These are phyloP conservation scores for Fusarium hainanense DNA, from an alignment of 2,329 filamentous ascomycete genomes.

Conservation along the genomic window DNA sequence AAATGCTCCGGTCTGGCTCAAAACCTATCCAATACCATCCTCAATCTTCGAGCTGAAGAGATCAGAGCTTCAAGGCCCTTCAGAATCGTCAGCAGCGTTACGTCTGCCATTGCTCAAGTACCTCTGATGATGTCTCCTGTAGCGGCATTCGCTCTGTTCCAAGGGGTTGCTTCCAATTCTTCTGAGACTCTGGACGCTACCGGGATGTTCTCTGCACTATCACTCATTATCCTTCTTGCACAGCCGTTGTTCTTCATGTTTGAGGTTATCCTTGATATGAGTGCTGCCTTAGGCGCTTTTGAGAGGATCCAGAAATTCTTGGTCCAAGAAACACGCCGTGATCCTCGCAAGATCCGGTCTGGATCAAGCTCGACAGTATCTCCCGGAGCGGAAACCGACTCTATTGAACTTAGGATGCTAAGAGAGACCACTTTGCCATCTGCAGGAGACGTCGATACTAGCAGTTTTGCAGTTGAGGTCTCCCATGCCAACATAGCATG, in stretches of 20 bases:
- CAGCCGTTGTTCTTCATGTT: slow-evolving; percentile 55
- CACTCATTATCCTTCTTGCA: slow-evolving; percentile 54
- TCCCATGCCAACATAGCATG: slow-evolving; percentile 51
- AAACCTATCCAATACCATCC: slow-evolving; percentile 46
- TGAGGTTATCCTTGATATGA: slow-evolving; percentile 52
- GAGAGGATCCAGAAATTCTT: slow-evolving; percentile 55
- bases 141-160: slow-evolving; percentile 54
- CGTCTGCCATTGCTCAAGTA: slow-evolving; percentile 50
- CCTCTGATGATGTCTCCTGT: slow-evolving; percentile 52
- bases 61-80: slow-evolving; percentile 51
- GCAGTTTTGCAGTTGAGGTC: slow-evolving; percentile 17
- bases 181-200: slow-evolving; percentile 48
- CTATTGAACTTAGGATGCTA: slow-evolving; percentile 15
- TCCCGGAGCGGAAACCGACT: neutral
- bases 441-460: too few species aligned
- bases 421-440: neutral
- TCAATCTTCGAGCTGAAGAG: slow-evolving; percentile 50
- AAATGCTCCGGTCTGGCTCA: slow-evolving; percentile 55
- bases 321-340: slow-evolving; percentile 40
- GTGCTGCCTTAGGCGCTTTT: slow-evolving; percentile 54
- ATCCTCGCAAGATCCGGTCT: slow-evolving; percentile 35
- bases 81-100: slow-evolving; percentile 50
- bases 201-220: slow-evolving; percentile 56
- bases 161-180: slow-evolving; percentile 45
- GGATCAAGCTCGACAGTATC: too few species aligned